phyloP scores from a whole-genome alignment of 352 stramenopile species.

The Globisporangium carolinianum region DNA sequence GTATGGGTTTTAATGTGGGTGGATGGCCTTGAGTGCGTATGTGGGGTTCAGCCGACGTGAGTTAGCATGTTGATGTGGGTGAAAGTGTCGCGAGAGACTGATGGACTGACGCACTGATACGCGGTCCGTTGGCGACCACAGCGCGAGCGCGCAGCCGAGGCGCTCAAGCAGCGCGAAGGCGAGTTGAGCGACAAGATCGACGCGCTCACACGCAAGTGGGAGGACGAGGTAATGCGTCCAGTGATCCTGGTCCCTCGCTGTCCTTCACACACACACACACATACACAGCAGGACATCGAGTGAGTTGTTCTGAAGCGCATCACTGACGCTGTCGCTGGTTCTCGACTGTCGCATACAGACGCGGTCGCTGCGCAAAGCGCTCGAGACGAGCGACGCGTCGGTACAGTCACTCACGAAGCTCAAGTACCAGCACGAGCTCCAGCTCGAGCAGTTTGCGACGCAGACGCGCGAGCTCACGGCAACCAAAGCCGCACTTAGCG shows the following conservation, averaged over 20 bases:
- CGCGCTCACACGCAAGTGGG: conserved; percentile 38
- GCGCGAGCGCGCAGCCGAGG: conserved; percentile 32
- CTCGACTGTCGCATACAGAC: too few relatives aligned
- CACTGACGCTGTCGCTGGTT: background rate
- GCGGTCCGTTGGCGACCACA: conserved; percentile 5
- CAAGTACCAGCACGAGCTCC: conserved; percentile 76
- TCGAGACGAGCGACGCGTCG: conserved; percentile 40
- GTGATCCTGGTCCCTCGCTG: too few relatives aligned
- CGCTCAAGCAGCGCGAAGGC: conserved; percentile 53
- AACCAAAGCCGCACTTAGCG: conserved; percentile 26
- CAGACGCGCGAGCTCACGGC: conserved; percentile 56
- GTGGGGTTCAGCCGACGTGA: too few relatives aligned
- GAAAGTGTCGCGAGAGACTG: too few relatives aligned
- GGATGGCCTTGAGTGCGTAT: too few relatives aligned
- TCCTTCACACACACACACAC: too few relatives aligned
- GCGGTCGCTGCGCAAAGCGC: conserved; percentile 14
- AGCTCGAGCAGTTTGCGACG: conserved; percentile 60
- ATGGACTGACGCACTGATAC: too few relatives aligned
- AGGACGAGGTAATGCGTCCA: conserved; percentile 42
- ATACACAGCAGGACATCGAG: too few relatives aligned
- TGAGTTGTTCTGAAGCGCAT: background rate
- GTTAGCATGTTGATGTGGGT: too few relatives aligned
- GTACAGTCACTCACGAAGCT: conserved; percentile 56
- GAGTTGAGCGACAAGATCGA: conserved; percentile 69
- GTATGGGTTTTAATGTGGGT: too few relatives aligned